phyloP scores from a whole-genome alignment of 257 asterid species.

The Primulina eburnea region DNA sequence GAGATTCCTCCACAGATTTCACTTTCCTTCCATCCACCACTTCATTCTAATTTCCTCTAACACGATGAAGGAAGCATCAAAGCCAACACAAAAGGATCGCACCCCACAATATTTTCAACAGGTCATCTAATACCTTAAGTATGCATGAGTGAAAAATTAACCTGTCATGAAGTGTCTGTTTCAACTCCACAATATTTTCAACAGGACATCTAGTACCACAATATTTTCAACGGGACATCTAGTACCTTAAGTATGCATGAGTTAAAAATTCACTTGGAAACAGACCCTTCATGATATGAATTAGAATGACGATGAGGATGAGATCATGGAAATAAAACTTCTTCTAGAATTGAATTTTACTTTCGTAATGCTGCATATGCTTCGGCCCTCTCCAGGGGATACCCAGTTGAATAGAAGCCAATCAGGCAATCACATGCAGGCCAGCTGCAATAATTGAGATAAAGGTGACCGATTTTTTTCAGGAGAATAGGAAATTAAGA shows the following conservation, averaged over 20 bases:
- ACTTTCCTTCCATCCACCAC: background rate
- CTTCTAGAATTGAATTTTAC: constrained; percentile 37
- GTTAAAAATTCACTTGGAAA: background rate
- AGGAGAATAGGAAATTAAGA: constrained; percentile 3
- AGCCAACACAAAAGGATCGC: background rate
- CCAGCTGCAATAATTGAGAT: constrained; percentile 57
- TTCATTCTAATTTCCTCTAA: background rate
- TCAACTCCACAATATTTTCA: too few species aligned
- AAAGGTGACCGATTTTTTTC: constrained; percentile 4
- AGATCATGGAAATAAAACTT: constrained; percentile 8
- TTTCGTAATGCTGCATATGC: constrained; percentile 85
- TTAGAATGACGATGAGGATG: constrained; percentile 8
- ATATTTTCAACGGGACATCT: too few species aligned
- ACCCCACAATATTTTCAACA: background rate
- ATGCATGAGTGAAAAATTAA: background rate
- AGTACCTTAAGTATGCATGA: background rate
- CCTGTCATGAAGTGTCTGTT: too few species aligned
- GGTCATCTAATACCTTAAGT: background rate
- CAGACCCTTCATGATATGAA: background rate
- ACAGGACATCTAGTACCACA: too few species aligned
- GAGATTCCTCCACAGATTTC: background rate
- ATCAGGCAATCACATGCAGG: constrained; percentile 91
- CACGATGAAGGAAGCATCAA: background rate
- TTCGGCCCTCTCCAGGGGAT: constrained; percentile 85
- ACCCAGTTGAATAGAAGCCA: constrained; percentile 86